Conservation (phyloP, 2,329 filamentous ascomycete species). For the Alternaria viburni region DNA sequence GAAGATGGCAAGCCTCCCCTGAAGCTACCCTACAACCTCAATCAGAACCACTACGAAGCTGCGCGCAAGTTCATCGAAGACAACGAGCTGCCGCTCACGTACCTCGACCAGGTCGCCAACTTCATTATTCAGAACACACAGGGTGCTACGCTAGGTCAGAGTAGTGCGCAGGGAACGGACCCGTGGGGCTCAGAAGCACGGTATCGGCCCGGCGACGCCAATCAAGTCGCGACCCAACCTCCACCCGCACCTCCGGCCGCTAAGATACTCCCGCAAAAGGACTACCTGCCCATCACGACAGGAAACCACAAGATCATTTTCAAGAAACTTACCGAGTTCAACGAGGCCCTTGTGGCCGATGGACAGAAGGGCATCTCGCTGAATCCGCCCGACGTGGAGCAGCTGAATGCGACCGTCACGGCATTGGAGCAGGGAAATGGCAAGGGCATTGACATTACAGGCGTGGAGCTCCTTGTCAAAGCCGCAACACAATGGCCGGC, state of each 20-base stretch:
- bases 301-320: conserved; percentile 74
- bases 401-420: conserved; percentile 66
- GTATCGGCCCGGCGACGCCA: conserved; percentile 74
- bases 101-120: conserved; percentile 89
- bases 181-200: conserved; percentile 79
- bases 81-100: conserved; percentile 85
- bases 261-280: conserved; percentile 76
- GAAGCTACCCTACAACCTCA: conserved; percentile 92
- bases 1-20: conserved; percentile 91
- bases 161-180: conserved; percentile 63
- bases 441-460: conserved; percentile 53
- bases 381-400: conserved; percentile 72
- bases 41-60: conserved; percentile 89
- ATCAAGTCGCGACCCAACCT: conserved; percentile 42
- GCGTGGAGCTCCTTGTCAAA: conserved; percentile 71
- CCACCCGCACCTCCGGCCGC: conserved; percentile 52
- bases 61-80: conserved; percentile 89
- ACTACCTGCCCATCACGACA: conserved; percentile 77
- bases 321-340: conserved; percentile 78
- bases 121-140: conserved; percentile 92
- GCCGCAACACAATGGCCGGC: conserved; percentile 82
- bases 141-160: conserved; percentile 78
- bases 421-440: conserved; percentile 64
- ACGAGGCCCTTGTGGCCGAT: conserved; percentile 72
- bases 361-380: conserved; percentile 77